Percentiles rank a stretch among this genome's conserved stretches.
phyloP scores from a whole-genome alignment of 768 basidiomycete genomes.

The Cyclocybe aegerita region DNA sequence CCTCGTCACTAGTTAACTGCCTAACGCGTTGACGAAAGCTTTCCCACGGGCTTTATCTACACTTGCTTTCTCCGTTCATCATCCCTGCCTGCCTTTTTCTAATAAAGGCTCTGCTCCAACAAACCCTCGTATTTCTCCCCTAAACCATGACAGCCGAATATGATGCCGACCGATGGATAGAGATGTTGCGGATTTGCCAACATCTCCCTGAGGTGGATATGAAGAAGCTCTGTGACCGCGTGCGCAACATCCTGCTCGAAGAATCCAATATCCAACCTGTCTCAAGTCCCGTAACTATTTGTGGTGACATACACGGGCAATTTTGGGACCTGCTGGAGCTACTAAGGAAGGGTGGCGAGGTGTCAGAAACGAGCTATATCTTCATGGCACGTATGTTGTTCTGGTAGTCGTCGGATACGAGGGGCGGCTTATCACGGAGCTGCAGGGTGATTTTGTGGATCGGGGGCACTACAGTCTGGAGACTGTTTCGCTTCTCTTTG shows the following conservation, averaged over 20 bases:
- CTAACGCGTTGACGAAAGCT: conserved; percentile 5
- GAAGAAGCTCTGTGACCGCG: conserved; percentile 89
- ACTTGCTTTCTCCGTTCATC: conserved; percentile 1
- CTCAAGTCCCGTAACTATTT: conserved; percentile 89
- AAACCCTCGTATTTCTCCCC: neutral
- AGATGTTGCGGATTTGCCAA: conserved; percentile 81
- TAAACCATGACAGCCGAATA: conserved; percentile 6
- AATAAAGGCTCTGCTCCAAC: neutral
- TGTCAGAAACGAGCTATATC: conserved; percentile 89
- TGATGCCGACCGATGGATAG: conserved; percentile 80
- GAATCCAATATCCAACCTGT: conserved; percentile 98
- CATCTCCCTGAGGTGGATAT: conserved; percentile 91
- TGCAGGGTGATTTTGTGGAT: conserved; percentile 96
- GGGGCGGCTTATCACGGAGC: conserved; percentile 20
- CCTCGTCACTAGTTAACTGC: no score
- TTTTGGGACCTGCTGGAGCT: conserved; percentile 97
- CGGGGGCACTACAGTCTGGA: conserved; percentile 95
- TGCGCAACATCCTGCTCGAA: conserved; percentile 87
- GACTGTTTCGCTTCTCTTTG: conserved; percentile 86
- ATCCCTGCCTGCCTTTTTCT: neutral
- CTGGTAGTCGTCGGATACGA: conserved; percentile 18
- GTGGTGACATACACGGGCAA: conserved; percentile 96
- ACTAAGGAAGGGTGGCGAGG: conserved; percentile 78
- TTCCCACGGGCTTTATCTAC: conserved; percentile 11
- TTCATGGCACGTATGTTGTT: conserved; percentile 83